Percentiles rank a stretch among this genome's conserved stretches.
phyloP scores from a whole-genome alignment of 345 rosid species.

The Bretschneidera sinensis region DNA sequence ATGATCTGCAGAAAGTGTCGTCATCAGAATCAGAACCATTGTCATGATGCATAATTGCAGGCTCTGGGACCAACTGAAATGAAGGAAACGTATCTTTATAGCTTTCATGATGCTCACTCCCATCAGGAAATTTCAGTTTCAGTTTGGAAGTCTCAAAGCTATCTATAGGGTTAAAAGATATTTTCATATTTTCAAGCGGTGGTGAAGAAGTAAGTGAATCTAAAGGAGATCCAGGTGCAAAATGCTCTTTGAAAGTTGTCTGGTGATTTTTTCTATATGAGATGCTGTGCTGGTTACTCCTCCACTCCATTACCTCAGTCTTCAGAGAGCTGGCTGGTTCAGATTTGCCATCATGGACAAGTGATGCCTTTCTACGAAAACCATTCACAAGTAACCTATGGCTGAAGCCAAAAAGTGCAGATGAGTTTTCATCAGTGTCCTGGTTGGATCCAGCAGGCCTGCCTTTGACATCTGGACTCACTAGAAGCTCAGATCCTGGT shows the following conservation, averaged over 20 bases:
- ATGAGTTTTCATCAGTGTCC: conserved; percentile 36
- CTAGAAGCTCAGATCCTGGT: conserved; percentile 25
- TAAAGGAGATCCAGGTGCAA: conserved; percentile 33
- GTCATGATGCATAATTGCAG: conserved; percentile 29
- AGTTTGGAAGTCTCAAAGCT: conserved; percentile 59
- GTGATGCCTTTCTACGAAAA: conserved; percentile 48
- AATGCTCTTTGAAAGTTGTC: conserved; percentile 27
- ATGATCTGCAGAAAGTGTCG: conserved; percentile 81
- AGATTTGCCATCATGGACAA: conserved; percentile 34
- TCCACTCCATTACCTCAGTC: conserved; percentile 29
- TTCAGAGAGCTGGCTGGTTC: conserved; percentile 29
- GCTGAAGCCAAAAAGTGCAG: conserved; percentile 54
- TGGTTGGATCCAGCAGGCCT: conserved; percentile 25
- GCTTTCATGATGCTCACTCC: conserved; percentile 29
- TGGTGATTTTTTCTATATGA: conserved; percentile 21
- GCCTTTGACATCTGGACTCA: conserved; percentile 24
- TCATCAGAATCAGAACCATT: conserved; percentile 65
- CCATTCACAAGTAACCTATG: conserved; percentile 59
- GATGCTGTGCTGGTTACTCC: conserved; percentile 21
- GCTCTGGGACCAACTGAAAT: conserved; percentile 84
- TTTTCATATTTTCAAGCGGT: conserved; percentile 84
- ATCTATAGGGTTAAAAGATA: conserved; percentile 71
- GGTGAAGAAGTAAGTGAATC: conserved; percentile 71
- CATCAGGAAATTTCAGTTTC: conserved; percentile 66
- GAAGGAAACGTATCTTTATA: conserved; percentile 57